Evolutionary conservation across 2,329 filamentous ascomycete genomes (phyloP), one percentile per base, ranked within the genome.

Genomic region (Fusarium sp.): DNA sequence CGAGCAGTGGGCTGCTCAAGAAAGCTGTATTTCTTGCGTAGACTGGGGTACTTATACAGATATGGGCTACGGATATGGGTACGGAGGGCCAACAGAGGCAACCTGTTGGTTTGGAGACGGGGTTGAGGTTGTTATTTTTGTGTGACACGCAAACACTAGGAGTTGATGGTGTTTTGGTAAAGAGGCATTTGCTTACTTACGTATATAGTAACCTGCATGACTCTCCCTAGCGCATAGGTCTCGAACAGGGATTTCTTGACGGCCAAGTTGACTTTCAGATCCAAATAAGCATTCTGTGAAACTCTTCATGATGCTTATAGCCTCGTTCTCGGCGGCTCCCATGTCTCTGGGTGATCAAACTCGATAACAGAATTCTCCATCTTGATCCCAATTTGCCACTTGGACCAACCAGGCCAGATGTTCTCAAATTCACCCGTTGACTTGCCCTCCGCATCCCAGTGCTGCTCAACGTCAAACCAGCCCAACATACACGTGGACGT

Each of bases 401-500:
- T 78, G 21, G 81, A 79, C 16, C 85, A 69, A 3, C 81, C 83
- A 5, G 85, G 85, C 85, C 84, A 86, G 72, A 86, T 86, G 73
- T 86, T 85, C 63, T 83, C 79, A 37, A 76, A 72, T 18, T 72
- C 66, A 15, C 73, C 76, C 21, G 64, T 71, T 4, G 51, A 59
- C 19, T 66, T 72, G 3, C 51, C 75, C 11, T 76, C 42, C 1
- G 75, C 77, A 7, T 79, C 67, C 16, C 77, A 78, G 31, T 80
- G 76, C 77, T 86, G 84, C 42, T 78, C 75, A 61, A 88, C 70
- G 62, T 88, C 86, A 61, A 84, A 83, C 85, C 86, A 87, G 1
- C 82, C 82, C 10, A 87, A 27, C n/a, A 76, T 80, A 3, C 83
- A 79, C 21, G 66, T 60, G n/a, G 71, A 66, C n/a, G 74, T 76